Percentiles rank a stretch among this genome's conserved stretches.
phyloP scores from a whole-genome alignment of 129 eudicot species.

The carrot (Daucus carota) region DH1_v3.0 NC_030385.2:832001-832500 shows the following conservation, averaged over 20 bases:
- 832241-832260: constrained; percentile 28
- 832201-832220: constrained; percentile 59
- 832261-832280: constrained; percentile 35
- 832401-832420: constrained; percentile 49
- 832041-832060: constrained; percentile 76
- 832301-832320: constrained; percentile 57
- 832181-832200: constrained; percentile 68
- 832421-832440: constrained; percentile 66
- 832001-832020: constrained; percentile 94
- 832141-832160: constrained; percentile 86
- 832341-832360: constrained; percentile 75
- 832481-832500: constrained; percentile 39
- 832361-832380: constrained; percentile 77
- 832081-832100: constrained; percentile 43
- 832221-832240: constrained; percentile 62
- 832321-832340: constrained; percentile 48
- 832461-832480: constrained; percentile 65
- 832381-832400: constrained; percentile 60
- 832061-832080: constrained; percentile 64
- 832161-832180: constrained; percentile 58
- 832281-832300: constrained; percentile 42
- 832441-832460: constrained; percentile 70
- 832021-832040: constrained; percentile 73
- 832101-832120: constrained; percentile 74
- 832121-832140: constrained; percentile 99